Evolutionary conservation across 2,329 filamentous ascomycete genomes (phyloP).

Genomic region (Colletotrichum tropicicola): DNA sequence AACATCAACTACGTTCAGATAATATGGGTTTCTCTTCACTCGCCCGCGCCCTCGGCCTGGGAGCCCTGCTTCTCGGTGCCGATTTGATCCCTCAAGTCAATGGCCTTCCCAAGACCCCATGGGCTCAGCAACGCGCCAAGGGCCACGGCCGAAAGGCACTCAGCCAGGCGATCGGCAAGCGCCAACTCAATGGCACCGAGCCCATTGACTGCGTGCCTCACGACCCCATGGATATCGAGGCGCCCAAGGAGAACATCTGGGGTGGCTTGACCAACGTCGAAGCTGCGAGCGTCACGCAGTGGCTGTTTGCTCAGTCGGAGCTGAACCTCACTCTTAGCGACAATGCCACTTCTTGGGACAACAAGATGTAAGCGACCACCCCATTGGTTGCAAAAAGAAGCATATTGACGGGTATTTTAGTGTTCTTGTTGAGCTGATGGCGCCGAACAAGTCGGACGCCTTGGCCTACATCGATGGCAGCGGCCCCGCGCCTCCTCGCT

Average conservation of each 20-base stretch:
- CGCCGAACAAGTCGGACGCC: constrained; percentile 59
- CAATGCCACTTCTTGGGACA: constrained; percentile 46
- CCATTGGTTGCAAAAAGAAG: no score
- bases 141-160: constrained; percentile 20
- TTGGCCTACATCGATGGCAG: constrained; percentile 52
- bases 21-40: constrained; percentile 6
- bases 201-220: constrained; percentile 9
- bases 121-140: constrained; percentile 24
- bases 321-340: constrained; percentile 48
- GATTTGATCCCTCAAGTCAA: not conserved
- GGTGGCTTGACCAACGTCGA: constrained; percentile 46
- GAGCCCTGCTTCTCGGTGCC: constrained; percentile 8
- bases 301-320: constrained; percentile 48
- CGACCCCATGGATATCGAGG: constrained; percentile 33
- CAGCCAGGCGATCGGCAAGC: constrained; percentile 9
- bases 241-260: constrained; percentile 54
- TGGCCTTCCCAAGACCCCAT: constrained; percentile 13
- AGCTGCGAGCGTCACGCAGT: constrained; percentile 46
- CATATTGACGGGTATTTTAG: no score
- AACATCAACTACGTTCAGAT: not conserved
- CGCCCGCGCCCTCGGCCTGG: constrained; percentile 3
- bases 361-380: constrained; percentile 39
- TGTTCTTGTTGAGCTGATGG: constrained; percentile 46
- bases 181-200: constrained; percentile 6
- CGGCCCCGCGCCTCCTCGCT: constrained; percentile 46